phyloP scores from a whole-genome alignment of 305 asterid species.

The Striga hermonthica region DNA sequence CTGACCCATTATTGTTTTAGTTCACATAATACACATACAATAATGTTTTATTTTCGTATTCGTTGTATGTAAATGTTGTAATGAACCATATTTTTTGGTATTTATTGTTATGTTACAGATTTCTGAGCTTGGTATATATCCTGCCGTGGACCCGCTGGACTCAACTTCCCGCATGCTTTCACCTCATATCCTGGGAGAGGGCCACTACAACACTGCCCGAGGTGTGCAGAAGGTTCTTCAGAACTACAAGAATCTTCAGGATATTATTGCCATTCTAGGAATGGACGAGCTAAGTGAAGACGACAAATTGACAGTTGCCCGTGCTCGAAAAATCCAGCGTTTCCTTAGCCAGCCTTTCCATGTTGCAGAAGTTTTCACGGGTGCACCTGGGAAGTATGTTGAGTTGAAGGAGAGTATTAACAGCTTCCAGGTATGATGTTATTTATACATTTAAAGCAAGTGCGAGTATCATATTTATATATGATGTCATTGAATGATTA shows the following conservation, averaged over 20 bases:
- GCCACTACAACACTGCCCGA: constrained; percentile 56
- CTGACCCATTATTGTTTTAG: no score
- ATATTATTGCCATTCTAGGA: constrained; percentile 54
- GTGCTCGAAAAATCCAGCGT: constrained; percentile 52
- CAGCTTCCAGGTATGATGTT: constrained; percentile 50
- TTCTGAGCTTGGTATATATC: constrained; percentile 71
- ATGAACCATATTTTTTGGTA: not conserved
- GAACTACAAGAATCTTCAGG: constrained; percentile 50
- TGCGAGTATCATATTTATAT: not conserved
- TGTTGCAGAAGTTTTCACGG: constrained; percentile 66
- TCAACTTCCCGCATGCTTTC: constrained; percentile 71
- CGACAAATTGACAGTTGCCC: constrained; percentile 47
- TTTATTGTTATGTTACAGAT: constrained; percentile 36
- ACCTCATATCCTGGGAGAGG: constrained; percentile 56
- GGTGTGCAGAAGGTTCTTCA: constrained; percentile 55
- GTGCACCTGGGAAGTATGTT: constrained; percentile 64
- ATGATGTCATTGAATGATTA: no score
- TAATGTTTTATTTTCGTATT: no score
- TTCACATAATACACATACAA: no score
- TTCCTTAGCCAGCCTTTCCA: constrained; percentile 70
- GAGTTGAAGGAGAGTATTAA: constrained; percentile 53
- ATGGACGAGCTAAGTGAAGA: constrained; percentile 58
- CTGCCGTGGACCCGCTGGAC: constrained; percentile 63
- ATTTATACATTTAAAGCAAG: not conserved
- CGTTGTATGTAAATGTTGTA: no score